Evolutionary conservation across 1,284 basidiomycete genomes (phyloP), one percentile per base, ranked within the genome.

Genomic region (Trichosporon asahii): DNA sequence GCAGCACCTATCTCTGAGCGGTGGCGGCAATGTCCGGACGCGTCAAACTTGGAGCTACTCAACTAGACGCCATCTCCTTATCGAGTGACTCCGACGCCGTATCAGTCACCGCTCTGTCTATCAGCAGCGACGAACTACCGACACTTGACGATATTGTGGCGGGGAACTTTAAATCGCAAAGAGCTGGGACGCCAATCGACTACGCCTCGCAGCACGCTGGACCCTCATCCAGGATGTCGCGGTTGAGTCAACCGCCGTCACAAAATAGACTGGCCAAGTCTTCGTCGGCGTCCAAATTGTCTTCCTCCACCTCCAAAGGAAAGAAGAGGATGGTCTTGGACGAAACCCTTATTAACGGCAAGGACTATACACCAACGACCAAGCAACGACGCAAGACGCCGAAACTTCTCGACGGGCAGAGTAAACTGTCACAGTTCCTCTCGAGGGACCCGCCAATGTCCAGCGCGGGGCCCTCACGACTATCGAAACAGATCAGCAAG

Each of bases 271-370:
- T 31, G 31, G 31, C 31, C 4, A 31, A 31, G 31, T 31, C 31
- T 31, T 8, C 31, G 4, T 31, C 31, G 8, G 31, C 31, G 3
- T 31, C 33, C 11, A 27, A 9, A 23, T 33, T 60, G 27, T 9
- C 57, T 29, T 64, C 64, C n/a, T 64, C 57, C 53, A 18, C 29
- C 27, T n/a, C 55, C 18, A 37, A 60, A 11, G 27, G 29, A 2
- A 64, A 53, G 21, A 37, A 14, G 31, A 25, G 8, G n/a, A 40
- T n/a, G 49, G 25, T 25, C 18, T 2, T 67, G 4, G 66, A 67
- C 25, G 66, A 67, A 12, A 67, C 66, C 0, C 40, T 67, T 1
- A 27, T 67, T 3, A 31, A 67, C 27, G 66, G 57, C 27, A 67
- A 44, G 53, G 66, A 67, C 27, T 67, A 61, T 35, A 31, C 66